Conservation (phyloP, 2,329 filamentous ascomycete species). For the Penicillium palitans region DNA sequence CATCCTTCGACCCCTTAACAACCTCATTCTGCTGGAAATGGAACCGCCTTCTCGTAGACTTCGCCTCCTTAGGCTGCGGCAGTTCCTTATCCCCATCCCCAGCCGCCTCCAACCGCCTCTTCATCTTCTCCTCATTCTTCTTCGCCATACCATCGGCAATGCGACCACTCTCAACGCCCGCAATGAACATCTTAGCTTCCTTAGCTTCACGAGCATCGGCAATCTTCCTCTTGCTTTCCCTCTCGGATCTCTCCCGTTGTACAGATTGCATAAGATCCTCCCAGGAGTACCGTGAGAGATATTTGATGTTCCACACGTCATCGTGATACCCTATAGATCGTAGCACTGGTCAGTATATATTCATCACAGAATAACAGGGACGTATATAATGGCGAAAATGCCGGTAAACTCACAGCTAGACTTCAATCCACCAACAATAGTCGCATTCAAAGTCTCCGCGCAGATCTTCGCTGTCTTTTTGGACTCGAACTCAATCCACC, state of each 20-base stretch:
- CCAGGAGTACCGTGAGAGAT: conserved; percentile 46
- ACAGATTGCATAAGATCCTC: conserved; percentile 48
- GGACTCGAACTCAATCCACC: conserved; percentile 50
- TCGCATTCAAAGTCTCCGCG: conserved; percentile 48
- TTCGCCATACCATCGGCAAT: conserved; percentile 46
- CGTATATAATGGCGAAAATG: background rate
- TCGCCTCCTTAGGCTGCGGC: conserved; percentile 14
- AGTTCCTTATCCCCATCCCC: conserved; percentile 16
- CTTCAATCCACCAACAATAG: conserved; percentile 46
- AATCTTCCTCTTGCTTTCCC: conserved; percentile 43
- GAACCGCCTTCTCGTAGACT: conserved; percentile 29
- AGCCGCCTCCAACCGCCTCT: conserved; percentile 28
- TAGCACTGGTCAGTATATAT: background rate
- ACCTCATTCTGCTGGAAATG: conserved; percentile 48
- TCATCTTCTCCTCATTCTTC: conserved; percentile 46
- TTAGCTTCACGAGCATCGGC: conserved; percentile 44
- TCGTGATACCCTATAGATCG: conserved; percentile 39
- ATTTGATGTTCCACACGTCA: conserved; percentile 51
- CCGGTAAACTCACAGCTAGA: conserved; percentile 34
- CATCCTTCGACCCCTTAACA: conserved; percentile 29
- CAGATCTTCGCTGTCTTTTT: conserved; percentile 45
- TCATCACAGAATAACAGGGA: background rate
- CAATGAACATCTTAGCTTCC: conserved; percentile 47
- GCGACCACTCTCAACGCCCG: conserved; percentile 44
- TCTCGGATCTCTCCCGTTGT: conserved; percentile 44